Evolutionary conservation across 1,139 yeast species (phyloP).

Genomic region (Scheffersomyces titani): DNA sequence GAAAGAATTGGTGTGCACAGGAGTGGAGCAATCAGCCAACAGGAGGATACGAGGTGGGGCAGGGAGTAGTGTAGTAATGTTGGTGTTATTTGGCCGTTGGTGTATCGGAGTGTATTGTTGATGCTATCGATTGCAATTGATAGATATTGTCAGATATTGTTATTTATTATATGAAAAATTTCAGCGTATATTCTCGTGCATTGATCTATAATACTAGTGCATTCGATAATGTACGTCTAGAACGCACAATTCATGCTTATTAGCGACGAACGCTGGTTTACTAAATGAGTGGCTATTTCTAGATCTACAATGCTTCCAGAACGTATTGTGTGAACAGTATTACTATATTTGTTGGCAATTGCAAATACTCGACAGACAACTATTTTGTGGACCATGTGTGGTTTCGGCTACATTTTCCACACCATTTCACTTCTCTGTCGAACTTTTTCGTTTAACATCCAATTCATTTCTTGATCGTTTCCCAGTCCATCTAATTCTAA

Average conservation of each 20-base stretch:
- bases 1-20: background rate
- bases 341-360: background rate
- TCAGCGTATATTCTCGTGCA: background rate
- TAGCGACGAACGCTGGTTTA: no score
- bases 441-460: background rate
- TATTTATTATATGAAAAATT: no score
- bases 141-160: background rate
- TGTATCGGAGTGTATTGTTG: background rate
- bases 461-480: background rate
- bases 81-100: background rate
- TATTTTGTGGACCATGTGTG: background rate
- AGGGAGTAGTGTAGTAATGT: background rate
- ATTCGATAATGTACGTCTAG: no score
- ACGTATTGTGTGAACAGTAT: no score
- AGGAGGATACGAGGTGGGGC: background rate
- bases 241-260: no score
- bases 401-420: background rate
- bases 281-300: background rate
- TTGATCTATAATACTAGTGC: background rate
- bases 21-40: background rate
- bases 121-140: no score
- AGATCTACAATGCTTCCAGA: background rate
- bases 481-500: no score
- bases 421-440: background rate
- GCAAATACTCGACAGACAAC: no score